Evolutionary conservation across 495 filamentous ascomycete genomes (phyloP), one percentile per base, ranked within the genome.

Genomic region (Talaromyces trachyspermus): DNA sequence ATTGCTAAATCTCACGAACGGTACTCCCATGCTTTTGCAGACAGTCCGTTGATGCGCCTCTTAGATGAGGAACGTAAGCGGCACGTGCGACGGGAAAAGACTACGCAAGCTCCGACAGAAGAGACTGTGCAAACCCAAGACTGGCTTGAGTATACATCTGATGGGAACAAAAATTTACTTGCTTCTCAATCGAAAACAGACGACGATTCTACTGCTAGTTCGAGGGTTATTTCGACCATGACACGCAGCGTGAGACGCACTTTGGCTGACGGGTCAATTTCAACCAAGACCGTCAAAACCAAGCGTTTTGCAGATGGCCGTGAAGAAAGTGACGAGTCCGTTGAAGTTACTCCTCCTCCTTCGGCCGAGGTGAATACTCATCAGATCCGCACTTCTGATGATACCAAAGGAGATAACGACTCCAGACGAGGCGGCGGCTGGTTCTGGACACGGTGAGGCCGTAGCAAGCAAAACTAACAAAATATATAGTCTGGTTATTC

Each of bases 261-360:
- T 11, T 55, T 75, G 19, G 60, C 78, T 3, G 81, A 85, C 62
- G 83, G 83, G 6, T 80, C 76, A 4, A 61, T 81, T 4, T 69
- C 75, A 38, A 85, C 76, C 4, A 79, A 70, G 50, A 73, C 75
- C n/a, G 62, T 78, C 9, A 60, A 79, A 10, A 83, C 78, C 38
- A 80, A 77, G 57, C 65, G 74, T 5, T 86, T 77, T 54, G 67
- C 76, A 0, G 81, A 86, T 68, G 83, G 83, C 4, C 63, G 73
- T 17, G 81, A 83, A 53, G 78, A 81, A 53, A 76, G 54, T 20
- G 72, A 76, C 5, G 74, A 77, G 11, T 63, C 59, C 10, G 59
- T 64, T 7, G 68, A 73, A 37, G 50, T 63, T 22, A 48, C 49
- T 4, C 56, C 60, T 33, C 54, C 62, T 11, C 46, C 24, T 3